Conservation (phyloP, 306 rosid genomes). For the Phaseolus lunatus region DNA sequence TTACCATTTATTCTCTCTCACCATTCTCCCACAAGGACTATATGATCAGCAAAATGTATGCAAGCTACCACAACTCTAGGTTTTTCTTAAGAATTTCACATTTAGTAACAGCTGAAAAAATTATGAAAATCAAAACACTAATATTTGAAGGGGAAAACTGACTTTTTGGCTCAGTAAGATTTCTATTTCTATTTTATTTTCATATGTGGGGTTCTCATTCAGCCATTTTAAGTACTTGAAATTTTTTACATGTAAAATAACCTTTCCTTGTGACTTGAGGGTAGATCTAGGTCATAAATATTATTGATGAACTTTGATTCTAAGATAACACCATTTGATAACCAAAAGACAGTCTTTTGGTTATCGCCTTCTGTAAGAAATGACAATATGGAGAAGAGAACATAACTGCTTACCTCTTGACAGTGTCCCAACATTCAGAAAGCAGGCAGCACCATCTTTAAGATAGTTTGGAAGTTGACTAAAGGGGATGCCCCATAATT, state of each 20-base stretch:
- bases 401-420: constrained; percentile 67
- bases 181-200: neutral
- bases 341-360: neutral
- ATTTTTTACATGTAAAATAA: constrained; percentile 5
- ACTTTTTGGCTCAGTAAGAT: neutral
- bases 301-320: constrained; percentile 30
- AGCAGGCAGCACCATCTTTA: constrained; percentile 91
- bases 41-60: neutral
- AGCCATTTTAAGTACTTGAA: neutral
- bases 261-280: neutral
- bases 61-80: constrained; percentile 9
- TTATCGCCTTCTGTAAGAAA: neutral
- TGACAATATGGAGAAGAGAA: constrained; percentile 16
- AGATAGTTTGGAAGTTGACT: constrained; percentile 79
- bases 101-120: constrained; percentile 11
- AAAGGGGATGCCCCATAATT: constrained; percentile 89
- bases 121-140: neutral
- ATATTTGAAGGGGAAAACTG: neutral
- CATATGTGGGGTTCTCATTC: neutral
- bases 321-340: constrained; percentile 15
- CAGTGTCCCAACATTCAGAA: constrained; percentile 69
- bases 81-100: constrained; percentile 21
- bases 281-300: constrained; percentile 21
- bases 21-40: constrained; percentile 6
- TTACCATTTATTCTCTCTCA: neutral